phyloP scores from a whole-genome alignment of 805 yeast genomes.

The Yarrowia sp. region DNA sequence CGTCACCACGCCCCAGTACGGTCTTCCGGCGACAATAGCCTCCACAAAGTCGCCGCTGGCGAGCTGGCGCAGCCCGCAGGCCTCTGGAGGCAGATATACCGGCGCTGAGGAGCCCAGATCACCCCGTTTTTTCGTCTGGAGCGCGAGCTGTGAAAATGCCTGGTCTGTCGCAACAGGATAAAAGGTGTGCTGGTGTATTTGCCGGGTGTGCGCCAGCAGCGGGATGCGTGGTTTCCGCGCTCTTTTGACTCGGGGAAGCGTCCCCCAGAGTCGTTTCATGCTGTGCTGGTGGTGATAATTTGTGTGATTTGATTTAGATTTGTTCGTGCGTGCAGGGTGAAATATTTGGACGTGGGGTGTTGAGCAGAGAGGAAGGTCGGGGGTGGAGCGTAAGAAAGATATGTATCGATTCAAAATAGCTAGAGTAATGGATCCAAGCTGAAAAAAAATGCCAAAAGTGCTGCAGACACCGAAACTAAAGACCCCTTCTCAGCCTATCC shows the following conservation, averaged over 20 bases:
- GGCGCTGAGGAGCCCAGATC: neutral
- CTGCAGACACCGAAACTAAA: too few species aligned
- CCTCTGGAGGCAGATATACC: conserved; percentile 18
- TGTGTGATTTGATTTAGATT: conserved; percentile 13
- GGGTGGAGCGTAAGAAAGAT: neutral
- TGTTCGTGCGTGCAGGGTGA: conserved; percentile 17
- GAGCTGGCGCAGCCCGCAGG: conserved; percentile 13
- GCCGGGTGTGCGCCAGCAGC: too few species aligned
- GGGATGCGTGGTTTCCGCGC: neutral
- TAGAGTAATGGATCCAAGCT: too few species aligned
- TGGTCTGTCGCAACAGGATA: conserved; percentile 6
- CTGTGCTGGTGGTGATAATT: neutral
- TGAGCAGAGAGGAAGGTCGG: neutral
- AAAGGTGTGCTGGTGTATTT: conserved; percentile 15
- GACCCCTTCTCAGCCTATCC: too few species aligned
- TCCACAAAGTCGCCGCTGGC: conserved; percentile 15
- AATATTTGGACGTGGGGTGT: too few species aligned
- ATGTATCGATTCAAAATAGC: too few species aligned
- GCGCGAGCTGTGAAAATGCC: neutral
- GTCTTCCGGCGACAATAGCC: neutral
- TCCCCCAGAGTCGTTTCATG: conserved; percentile 25
- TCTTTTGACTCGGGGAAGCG: conserved; percentile 4
- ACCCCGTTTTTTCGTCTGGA: neutral
- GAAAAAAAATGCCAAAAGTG: too few species aligned
- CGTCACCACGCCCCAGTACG: conserved; percentile 22